Conservation (phyloP, 1,284 basidiomycete species). For the Takashimella tepidaria region DNA sequence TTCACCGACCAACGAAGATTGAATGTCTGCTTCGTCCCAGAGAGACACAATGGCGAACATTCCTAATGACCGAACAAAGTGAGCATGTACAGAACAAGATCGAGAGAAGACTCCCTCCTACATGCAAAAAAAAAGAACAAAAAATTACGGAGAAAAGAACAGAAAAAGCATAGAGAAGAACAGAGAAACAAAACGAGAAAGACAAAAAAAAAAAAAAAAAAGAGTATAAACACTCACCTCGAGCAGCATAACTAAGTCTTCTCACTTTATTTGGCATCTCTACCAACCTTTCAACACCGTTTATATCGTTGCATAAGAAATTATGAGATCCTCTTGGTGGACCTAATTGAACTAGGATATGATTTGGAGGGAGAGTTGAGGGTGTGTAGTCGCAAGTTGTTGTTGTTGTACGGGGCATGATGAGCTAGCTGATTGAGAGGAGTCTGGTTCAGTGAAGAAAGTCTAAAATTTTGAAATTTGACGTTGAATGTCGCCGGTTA, state of each 20-base stretch:
- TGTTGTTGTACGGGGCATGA: slow-evolving; percentile 12
- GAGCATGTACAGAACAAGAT: no score
- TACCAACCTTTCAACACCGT: slow-evolving; percentile 31
- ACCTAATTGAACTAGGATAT: slow-evolving; percentile 30
- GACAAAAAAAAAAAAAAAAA: no score
- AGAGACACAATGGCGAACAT: slow-evolving; percentile 35
- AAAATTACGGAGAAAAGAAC: not conserved
- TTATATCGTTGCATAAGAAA: slow-evolving; percentile 26
- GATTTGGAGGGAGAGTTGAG: slow-evolving; percentile 23
- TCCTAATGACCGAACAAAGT: slow-evolving; percentile 18
- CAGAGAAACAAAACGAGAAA: no score
- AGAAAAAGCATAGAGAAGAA: no score
- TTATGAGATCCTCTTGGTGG: slow-evolving; percentile 36
- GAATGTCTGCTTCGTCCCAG: slow-evolving; percentile 18
- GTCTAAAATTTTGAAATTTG: no score
- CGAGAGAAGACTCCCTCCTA: no score
- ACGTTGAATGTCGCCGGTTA: no score
- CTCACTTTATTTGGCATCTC: slow-evolving; percentile 29
- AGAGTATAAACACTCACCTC: no score
- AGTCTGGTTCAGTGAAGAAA: no score
- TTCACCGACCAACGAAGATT: slow-evolving; percentile 29
- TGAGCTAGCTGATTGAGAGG: no score
- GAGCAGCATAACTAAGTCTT: slow-evolving; percentile 25
- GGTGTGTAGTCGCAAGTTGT: slow-evolving; percentile 16
- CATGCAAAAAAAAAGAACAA: no score